phyloP scores from a whole-genome alignment of 768 basidiomycete species.

The Mycena galopus region DNA sequence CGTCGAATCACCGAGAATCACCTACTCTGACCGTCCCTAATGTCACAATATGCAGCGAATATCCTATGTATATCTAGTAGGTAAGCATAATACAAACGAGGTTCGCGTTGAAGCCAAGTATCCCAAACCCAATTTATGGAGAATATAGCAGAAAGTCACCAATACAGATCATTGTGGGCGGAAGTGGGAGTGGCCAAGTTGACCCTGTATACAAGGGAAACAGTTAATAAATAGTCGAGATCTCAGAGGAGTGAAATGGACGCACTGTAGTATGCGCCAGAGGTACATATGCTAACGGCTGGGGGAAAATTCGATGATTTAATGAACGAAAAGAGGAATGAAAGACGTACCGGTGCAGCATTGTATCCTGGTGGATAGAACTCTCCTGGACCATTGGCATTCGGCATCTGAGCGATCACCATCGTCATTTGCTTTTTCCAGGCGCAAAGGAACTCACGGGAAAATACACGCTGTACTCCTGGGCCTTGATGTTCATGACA shows the following conservation, averaged over 20 bases:
- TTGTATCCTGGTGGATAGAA: slow-evolving; percentile 4
- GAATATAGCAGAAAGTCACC: not conserved
- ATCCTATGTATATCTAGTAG: too few relatives aligned
- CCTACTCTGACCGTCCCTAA: too few relatives aligned
- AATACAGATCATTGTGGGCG: not conserved
- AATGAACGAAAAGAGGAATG: not conserved
- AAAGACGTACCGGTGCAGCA: not conserved
- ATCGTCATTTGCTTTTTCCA: too few relatives aligned
- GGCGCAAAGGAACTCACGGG: not conserved
- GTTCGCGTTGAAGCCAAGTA: not conserved
- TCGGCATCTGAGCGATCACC: not conserved
- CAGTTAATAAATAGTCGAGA: too few relatives aligned
- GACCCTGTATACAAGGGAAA: not conserved
- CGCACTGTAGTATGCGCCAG: slow-evolving; percentile 12
- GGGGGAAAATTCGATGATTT: not conserved
- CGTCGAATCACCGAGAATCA: too few relatives aligned
- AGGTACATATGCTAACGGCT: not conserved
- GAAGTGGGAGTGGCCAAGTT: not conserved
- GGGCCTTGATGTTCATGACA: not conserved
- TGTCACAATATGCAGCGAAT: too few relatives aligned
- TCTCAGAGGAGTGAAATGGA: not conserved
- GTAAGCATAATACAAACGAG: not conserved
- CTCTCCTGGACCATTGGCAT: too few relatives aligned
- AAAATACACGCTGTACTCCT: not conserved
- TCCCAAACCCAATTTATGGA: not conserved